phyloP scores from a whole-genome alignment of 805 yeast species.

The Scheffersomyces amazonensis region DNA sequence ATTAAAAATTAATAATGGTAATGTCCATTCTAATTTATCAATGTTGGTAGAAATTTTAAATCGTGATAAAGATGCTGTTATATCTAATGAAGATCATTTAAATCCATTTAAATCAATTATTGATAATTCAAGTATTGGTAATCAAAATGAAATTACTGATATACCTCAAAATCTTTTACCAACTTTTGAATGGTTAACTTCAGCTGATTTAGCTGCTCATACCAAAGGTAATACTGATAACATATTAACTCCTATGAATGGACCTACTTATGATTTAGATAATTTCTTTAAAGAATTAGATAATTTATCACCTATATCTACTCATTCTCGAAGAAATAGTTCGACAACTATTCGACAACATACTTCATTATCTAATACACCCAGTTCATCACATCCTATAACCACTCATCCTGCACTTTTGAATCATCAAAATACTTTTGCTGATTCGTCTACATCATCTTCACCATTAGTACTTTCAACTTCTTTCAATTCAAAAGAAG shows the following conservation, averaged over 20 bases:
- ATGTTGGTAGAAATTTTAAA: conserved; percentile 33
- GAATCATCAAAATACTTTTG: background rate
- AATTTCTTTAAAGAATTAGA: conserved; percentile 50
- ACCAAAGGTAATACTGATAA: background rate
- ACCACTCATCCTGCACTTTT: background rate
- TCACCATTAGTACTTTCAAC: background rate
- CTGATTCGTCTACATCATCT: conserved; percentile 6
- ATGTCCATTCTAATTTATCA: conserved; percentile 36
- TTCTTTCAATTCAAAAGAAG: conserved; percentile 34
- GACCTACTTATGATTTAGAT: conserved; percentile 25
- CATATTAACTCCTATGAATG: conserved; percentile 3
- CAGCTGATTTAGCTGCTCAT: conserved; percentile 9
- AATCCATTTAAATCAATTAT: conserved; percentile 4
- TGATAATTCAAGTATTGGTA: background rate
- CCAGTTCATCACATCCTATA: background rate
- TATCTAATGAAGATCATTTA: conserved; percentile 2
- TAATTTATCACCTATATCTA: conserved; percentile 18
- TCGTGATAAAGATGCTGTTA: conserved; percentile 7
- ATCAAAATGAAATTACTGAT: background rate
- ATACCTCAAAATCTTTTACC: background rate
- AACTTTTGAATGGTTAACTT: conserved; percentile 34
- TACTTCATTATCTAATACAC: background rate
- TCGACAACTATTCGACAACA: background rate
- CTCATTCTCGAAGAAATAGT: background rate
- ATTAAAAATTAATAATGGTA: conserved; percentile 26